phyloP scores from a whole-genome alignment of 495 filamentous ascomycete genomes.

The Lophiotrema nucula region DNA sequence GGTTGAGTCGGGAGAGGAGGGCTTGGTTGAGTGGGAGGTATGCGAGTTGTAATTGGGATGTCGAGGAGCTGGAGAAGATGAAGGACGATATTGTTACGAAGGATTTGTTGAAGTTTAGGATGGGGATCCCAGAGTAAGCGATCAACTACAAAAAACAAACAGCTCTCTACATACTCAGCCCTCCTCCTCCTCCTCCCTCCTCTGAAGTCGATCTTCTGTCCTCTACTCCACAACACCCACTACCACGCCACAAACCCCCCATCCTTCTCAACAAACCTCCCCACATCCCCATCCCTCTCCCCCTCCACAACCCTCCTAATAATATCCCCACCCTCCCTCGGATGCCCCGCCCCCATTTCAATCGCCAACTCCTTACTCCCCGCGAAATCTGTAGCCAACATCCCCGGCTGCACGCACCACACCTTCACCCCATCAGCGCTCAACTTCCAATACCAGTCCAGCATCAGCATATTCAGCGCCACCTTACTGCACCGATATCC shows the following conservation, averaged over 20 bases:
- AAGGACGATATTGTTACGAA: slow-evolving; percentile 21
- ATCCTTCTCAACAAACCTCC: slow-evolving; percentile 38
- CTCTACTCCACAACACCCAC: neutral
- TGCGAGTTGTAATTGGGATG: slow-evolving; percentile 31
- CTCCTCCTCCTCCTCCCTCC: too few relatives aligned
- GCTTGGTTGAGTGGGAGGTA: slow-evolving; percentile 34
- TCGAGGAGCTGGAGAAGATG: slow-evolving; percentile 26
- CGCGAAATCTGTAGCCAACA: slow-evolving; percentile 41
- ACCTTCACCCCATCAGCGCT: slow-evolving; percentile 46
- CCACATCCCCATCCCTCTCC: slow-evolving; percentile 36
- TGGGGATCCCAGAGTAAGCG: slow-evolving; percentile 25
- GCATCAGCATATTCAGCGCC: slow-evolving; percentile 43
- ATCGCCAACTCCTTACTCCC: slow-evolving; percentile 33
- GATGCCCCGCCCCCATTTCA: slow-evolving; percentile 40
- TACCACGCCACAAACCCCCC: neutral
- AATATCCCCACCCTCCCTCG: slow-evolving; percentile 40
- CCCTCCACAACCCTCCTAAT: slow-evolving; percentile 41
- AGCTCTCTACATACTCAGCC: neutral
- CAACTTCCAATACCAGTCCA: slow-evolving; percentile 40
- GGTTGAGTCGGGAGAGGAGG: slow-evolving; percentile 31
- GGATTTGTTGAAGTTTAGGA: slow-evolving; percentile 33
- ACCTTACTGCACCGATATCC: slow-evolving; percentile 42
- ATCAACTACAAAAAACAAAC: neutral
- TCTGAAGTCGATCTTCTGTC: too few relatives aligned
- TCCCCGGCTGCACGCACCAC: slow-evolving; percentile 39